Percentiles rank a stretch among this genome's conserved stretches.
Evolutionary conservation across 208 protist genomes (phyloP).

Genomic region (Willaertia magna): DNA sequence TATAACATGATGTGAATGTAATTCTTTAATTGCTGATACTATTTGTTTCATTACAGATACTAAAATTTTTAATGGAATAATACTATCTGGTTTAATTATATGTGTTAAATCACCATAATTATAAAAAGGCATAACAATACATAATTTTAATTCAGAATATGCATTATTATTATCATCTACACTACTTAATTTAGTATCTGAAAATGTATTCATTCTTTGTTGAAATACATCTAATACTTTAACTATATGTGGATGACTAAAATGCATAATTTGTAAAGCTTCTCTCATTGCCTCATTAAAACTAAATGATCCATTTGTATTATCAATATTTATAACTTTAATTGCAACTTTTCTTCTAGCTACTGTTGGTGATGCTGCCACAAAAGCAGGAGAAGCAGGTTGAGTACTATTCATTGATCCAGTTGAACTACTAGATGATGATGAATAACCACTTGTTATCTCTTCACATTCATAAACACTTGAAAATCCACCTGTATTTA

Average conservation of each 20-base stretch:
- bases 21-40: conserved; percentile 59
- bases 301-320: background rate
- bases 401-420: too few relatives aligned
- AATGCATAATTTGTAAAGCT: background rate
- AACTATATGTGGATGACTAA: background rate
- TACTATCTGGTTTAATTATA: background rate
- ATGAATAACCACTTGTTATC: too few relatives aligned
- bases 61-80: background rate
- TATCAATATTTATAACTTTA: background rate
- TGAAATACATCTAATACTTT: background rate
- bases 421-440: background rate
- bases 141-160: background rate
- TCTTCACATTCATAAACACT: background rate
- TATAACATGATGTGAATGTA: conserved; percentile 41
- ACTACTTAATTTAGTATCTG: background rate
- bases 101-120: background rate
- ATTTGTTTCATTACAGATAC: conserved; percentile 31
- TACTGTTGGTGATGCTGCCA: too few relatives aligned
- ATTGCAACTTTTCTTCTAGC: background rate
- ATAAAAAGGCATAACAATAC: background rate
- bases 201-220: background rate
- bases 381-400: too few relatives aligned
- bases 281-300: background rate
- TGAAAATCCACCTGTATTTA: background rate
- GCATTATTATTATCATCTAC: background rate